A percentile compares a stretch with the other conserved stretches of the same genome.
phyloP scores from a whole-genome alignment of 2,329 filamentous ascomycete species.

The Didymellaceae sp. region DNA sequence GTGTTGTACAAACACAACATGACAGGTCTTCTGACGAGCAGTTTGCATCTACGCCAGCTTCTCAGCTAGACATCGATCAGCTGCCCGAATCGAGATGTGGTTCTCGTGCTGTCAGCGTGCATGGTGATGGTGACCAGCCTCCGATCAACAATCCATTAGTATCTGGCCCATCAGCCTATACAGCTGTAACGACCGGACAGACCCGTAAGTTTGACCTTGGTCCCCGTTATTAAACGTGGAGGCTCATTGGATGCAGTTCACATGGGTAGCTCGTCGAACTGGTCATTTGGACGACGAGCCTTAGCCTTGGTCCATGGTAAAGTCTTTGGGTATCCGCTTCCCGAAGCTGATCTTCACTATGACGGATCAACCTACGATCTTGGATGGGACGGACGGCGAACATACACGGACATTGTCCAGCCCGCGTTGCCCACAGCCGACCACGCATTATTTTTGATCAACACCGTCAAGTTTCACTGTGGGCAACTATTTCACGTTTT shows the following conservation, averaged over 20 bases:
- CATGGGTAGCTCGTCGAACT: slow-evolving; percentile 1
- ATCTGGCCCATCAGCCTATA: not conserved
- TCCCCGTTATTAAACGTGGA: not conserved
- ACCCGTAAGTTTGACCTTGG: not conserved
- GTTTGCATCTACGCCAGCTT: not conserved
- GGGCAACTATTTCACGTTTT: not conserved
- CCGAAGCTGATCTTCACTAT: not conserved
- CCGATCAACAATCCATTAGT: not conserved
- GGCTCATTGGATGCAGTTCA: not conserved
- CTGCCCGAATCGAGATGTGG: not conserved
- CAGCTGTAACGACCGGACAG: not conserved
- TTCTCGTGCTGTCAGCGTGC: slow-evolving; percentile 1
- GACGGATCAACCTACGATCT: not conserved
- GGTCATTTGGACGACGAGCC: not conserved
- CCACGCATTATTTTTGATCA: not conserved
- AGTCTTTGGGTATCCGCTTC: not conserved
- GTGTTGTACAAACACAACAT: not conserved
- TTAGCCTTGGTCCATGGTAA: not conserved
- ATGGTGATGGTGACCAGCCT: not conserved
- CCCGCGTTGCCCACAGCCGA: not conserved
- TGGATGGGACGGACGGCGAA: slow-evolving; percentile 2
- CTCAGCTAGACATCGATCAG: not conserved
- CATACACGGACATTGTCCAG: not conserved
- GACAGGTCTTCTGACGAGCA: not conserved
- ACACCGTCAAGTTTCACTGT: not conserved